Evolutionary conservation across 306 rosid species (phyloP).

Genomic region (Vigna radiata): DNA sequence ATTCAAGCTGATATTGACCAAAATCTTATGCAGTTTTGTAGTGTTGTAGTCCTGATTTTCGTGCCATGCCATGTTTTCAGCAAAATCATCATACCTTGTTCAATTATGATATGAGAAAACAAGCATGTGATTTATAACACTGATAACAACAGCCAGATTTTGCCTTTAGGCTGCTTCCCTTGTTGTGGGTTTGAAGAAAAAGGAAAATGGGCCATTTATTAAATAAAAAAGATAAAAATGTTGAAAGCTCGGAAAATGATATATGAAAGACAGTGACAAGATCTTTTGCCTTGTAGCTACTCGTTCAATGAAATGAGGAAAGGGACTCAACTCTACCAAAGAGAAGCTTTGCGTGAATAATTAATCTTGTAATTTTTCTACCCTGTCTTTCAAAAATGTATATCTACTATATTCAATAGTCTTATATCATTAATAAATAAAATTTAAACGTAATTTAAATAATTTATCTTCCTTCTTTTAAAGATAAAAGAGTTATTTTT

Average conservation of each 20-base stretch:
- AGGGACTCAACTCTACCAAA: background rate
- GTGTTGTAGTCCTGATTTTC: background rate
- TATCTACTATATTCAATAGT: background rate
- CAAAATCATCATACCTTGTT: background rate
- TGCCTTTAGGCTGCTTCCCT: background rate
- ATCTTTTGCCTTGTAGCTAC: conserved; percentile 44
- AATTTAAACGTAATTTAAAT: too few relatives aligned
- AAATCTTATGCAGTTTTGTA: background rate
- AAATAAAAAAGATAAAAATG: conserved; percentile 33
- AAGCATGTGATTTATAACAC: conserved; percentile 22
- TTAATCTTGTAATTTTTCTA: conserved; percentile 26
- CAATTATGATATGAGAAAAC: conserved; percentile 10
- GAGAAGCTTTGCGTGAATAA: conserved; percentile 41
- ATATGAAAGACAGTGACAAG: conserved; percentile 56
- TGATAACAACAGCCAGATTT: conserved; percentile 9
- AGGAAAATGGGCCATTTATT: conserved; percentile 39
- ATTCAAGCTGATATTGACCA: background rate
- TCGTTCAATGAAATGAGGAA: conserved; percentile 38
- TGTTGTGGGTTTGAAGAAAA: conserved; percentile 9
- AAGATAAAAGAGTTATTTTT: too few relatives aligned
- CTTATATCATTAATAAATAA: background rate
- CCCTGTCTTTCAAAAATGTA: background rate
- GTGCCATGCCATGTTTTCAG: background rate
- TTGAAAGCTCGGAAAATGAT: conserved; percentile 55
- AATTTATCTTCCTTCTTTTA: too few relatives aligned